These are phyloP conservation scores for Aspergillus diversus DNA, from an alignment of 495 filamentous ascomycete species.

Conservation along the genomic window DNA sequence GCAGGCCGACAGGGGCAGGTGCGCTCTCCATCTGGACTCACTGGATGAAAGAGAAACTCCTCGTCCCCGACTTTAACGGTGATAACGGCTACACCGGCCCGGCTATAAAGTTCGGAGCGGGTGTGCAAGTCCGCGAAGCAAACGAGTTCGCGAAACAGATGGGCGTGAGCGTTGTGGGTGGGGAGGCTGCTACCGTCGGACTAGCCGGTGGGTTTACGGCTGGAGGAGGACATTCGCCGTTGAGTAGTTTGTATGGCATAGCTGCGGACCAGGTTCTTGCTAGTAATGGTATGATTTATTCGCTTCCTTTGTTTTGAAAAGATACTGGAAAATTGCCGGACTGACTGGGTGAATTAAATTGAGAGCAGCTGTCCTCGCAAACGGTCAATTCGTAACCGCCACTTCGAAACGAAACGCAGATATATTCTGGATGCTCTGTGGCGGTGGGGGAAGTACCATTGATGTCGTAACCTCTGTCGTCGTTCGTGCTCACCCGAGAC, in stretches of 20 bases:
- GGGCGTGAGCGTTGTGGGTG: slow-evolving; percentile 22
- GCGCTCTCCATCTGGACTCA: slow-evolving; percentile 59
- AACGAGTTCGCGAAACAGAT: slow-evolving; percentile 38
- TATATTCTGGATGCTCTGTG: slow-evolving; percentile 68
- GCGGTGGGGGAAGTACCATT: slow-evolving; percentile 64
- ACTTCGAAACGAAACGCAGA: slow-evolving; percentile 56
- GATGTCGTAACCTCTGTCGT: slow-evolving; percentile 45
- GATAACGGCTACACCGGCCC: slow-evolving; percentile 42
- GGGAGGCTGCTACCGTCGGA: slow-evolving; percentile 28
- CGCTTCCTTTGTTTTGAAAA: too few relatives aligned
- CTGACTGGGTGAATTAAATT: slow-evolving; percentile 28
- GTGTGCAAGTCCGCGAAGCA: slow-evolving; percentile 51
- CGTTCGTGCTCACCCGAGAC: too few relatives aligned
- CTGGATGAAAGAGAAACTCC: neutral
- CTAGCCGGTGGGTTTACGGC: slow-evolving; percentile 56
- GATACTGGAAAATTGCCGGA: too few relatives aligned
- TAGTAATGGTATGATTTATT: too few relatives aligned
- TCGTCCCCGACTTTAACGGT: too few relatives aligned
- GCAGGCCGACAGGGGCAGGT: slow-evolving; percentile 56
- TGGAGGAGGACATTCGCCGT: slow-evolving; percentile 61
- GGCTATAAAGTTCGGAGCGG: slow-evolving; percentile 57
- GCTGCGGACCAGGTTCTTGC: slow-evolving; percentile 62
- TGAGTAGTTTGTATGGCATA: slow-evolving; percentile 56
- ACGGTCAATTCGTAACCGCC: slow-evolving; percentile 49
- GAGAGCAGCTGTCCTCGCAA: slow-evolving; percentile 56